Evolutionary conservation across 2,329 filamentous ascomycete species (phyloP).

Genomic region (Apiospora kogelbergensis): DNA sequence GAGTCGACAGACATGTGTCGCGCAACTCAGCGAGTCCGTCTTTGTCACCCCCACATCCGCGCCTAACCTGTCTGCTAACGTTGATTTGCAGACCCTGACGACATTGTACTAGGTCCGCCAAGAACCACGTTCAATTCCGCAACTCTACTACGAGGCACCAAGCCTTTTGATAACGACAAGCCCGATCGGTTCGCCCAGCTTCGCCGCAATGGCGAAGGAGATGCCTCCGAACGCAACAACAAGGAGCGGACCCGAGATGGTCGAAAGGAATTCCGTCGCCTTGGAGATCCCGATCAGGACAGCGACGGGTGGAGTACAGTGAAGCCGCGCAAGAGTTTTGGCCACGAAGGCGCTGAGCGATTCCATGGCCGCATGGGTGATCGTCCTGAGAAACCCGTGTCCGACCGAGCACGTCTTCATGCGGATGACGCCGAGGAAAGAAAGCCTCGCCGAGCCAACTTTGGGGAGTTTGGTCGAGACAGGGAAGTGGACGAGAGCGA

Average conservation of each 20-base stretch:
- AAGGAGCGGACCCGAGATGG: constrained; percentile 45
- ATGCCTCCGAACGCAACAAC: constrained; percentile 28
- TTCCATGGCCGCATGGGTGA: constrained; percentile 66
- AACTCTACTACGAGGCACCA: constrained; percentile 54
- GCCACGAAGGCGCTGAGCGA: constrained; percentile 69
- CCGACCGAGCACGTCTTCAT: constrained; percentile 35
- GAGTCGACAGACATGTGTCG: constrained; percentile 52
- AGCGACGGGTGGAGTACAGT: constrained; percentile 74
- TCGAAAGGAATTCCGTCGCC: constrained; percentile 50
- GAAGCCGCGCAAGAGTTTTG: constrained; percentile 73
- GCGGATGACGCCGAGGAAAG: constrained; percentile 53
- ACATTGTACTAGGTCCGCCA: constrained; percentile 82
- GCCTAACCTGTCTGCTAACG: constrained; percentile 16
- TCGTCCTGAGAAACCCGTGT: constrained; percentile 38
- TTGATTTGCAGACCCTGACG: constrained; percentile 63
- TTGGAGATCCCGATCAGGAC: constrained; percentile 58
- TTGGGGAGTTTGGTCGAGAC: constrained; percentile 49
- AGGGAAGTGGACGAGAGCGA: constrained; percentile 53
- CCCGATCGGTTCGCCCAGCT: constrained; percentile 60
- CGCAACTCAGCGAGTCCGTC: constrained; percentile 58
- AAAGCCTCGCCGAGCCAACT: constrained; percentile 43
- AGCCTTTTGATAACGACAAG: constrained; percentile 55
- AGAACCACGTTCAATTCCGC: constrained; percentile 80
- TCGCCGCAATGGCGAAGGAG: constrained; percentile 52
- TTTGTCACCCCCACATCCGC: constrained; percentile 10